phyloP scores from a whole-genome alignment of 257 asterid species.

The Apocynum venetum region DNA sequence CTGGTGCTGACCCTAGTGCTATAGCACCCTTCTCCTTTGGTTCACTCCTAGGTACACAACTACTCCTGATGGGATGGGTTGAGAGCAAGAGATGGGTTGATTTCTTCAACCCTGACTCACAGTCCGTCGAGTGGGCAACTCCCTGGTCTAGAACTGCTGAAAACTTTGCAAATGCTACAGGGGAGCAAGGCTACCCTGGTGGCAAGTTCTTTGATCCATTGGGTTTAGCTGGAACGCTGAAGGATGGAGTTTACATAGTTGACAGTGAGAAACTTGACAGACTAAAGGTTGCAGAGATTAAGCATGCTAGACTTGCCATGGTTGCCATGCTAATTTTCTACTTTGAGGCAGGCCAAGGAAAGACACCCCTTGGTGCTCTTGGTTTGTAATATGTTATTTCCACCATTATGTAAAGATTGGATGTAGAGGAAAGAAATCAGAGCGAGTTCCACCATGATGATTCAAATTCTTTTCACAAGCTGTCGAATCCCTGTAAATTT shows the following conservation, averaged over 20 bases:
- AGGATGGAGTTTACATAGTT: slow-evolving; percentile 63
- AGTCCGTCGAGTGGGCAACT: slow-evolving; percentile 92
- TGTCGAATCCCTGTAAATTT: not conserved
- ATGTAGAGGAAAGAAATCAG: slow-evolving; percentile 27
- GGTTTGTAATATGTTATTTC: slow-evolving; percentile 49
- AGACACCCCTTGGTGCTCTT: slow-evolving; percentile 94
- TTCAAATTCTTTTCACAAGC: not conserved
- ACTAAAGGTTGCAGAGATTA: slow-evolving; percentile 90
- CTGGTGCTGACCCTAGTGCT: slow-evolving; percentile 94
- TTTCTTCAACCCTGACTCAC: slow-evolving; percentile 88
- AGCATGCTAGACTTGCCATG: slow-evolving; percentile 96
- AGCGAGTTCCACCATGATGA: slow-evolving; percentile 13
- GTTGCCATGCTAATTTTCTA: slow-evolving; percentile 90
- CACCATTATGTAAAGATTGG: slow-evolving; percentile 29
- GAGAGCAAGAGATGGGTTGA: slow-evolving; percentile 99
- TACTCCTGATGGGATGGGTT: slow-evolving; percentile 97
- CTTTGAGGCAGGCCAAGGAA: slow-evolving; percentile 97
- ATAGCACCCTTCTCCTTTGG: slow-evolving; percentile 96
- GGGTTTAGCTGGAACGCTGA: slow-evolving; percentile 56
- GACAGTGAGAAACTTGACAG: slow-evolving; percentile 88
- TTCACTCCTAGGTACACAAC: slow-evolving; percentile 86
- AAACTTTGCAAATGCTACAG: slow-evolving; percentile 78
- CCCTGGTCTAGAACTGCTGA: slow-evolving; percentile 92
- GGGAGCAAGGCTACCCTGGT: slow-evolving; percentile 94
- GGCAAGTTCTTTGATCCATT: slow-evolving; percentile 92